Conservation (phyloP, 345 rosid species). For the Salix arbutifolia region DNA sequence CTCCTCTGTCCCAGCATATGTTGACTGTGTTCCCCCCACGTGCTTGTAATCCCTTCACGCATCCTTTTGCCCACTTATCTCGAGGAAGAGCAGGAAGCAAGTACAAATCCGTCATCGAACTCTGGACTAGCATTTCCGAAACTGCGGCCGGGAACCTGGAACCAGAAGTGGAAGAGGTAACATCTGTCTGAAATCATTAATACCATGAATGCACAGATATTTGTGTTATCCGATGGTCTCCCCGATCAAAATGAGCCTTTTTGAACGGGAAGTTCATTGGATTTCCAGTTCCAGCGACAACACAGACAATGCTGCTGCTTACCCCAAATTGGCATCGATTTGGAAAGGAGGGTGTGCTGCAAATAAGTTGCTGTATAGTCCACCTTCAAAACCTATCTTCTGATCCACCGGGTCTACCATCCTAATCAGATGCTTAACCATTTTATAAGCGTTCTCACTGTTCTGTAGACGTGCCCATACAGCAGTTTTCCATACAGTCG, state of each 20-base stretch:
- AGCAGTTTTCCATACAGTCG: conserved; percentile 81
- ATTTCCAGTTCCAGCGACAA: background rate
- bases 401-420: conserved; percentile 68
- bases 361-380: conserved; percentile 81
- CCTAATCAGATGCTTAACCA: conserved; percentile 64
- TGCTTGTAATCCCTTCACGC: conserved; percentile 70
- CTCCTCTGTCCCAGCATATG: conserved; percentile 65
- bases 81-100: conserved; percentile 82
- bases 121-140: conserved; percentile 84
- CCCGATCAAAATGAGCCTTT: background rate
- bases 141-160: conserved; percentile 72
- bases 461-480: conserved; percentile 78
- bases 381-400: conserved; percentile 62
- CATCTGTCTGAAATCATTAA: background rate
- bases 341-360: conserved; percentile 96
- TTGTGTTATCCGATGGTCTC: background rate
- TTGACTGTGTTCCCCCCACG: conserved; percentile 64
- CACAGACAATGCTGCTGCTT: conserved; percentile 13
- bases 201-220: background rate
- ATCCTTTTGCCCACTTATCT: conserved; percentile 74
- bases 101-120: conserved; percentile 59
- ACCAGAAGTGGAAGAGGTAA: conserved; percentile 3
- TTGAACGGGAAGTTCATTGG: background rate
- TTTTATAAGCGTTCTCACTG: conserved; percentile 58
- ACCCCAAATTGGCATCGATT: conserved; percentile 96